Conservation (phyloP, 2,329 filamentous ascomycete species). For the Diaporthe amygdali region DNA sequence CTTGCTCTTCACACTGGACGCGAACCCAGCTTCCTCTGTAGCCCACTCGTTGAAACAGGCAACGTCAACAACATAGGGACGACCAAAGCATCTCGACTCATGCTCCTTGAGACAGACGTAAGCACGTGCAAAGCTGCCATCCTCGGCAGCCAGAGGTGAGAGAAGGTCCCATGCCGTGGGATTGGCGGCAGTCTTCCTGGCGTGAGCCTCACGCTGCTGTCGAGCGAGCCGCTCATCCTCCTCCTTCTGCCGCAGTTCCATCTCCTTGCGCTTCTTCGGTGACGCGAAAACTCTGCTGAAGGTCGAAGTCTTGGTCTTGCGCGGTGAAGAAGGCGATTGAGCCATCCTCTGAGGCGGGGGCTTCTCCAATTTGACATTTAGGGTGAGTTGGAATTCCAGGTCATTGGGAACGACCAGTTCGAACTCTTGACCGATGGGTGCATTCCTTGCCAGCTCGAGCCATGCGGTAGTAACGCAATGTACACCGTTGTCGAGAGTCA, state of each 20-base stretch:
- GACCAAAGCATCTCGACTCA: constrained; percentile 85
- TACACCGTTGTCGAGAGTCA: constrained; percentile 97
- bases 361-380: constrained; percentile 93
- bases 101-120: constrained; percentile 96
- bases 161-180: constrained; percentile 86
- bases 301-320: constrained; percentile 79
- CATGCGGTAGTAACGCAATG: constrained; percentile 97
- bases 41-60: constrained; percentile 99
- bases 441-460: constrained; percentile 89
- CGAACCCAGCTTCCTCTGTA: constrained; percentile 77
- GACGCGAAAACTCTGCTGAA: constrained; percentile 94
- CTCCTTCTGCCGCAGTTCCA: constrained; percentile 82
- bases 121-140: constrained; percentile 92
- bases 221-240: constrained; percentile 77
- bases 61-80: constrained; percentile 85
- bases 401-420: constrained; percentile 97
- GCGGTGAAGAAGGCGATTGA: constrained; percentile 65
- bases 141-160: constrained; percentile 83
- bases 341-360: constrained; percentile 65
- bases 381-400: constrained; percentile 96
- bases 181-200: constrained; percentile 65
- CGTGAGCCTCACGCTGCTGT: constrained; percentile 67
- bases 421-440: constrained; percentile 97
- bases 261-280: constrained; percentile 95
- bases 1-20: constrained; percentile 95